These are phyloP conservation scores for Penicillium sp. DNA, from an alignment of 2,329 filamentous ascomycete genomes.

Conservation along the genomic window DNA sequence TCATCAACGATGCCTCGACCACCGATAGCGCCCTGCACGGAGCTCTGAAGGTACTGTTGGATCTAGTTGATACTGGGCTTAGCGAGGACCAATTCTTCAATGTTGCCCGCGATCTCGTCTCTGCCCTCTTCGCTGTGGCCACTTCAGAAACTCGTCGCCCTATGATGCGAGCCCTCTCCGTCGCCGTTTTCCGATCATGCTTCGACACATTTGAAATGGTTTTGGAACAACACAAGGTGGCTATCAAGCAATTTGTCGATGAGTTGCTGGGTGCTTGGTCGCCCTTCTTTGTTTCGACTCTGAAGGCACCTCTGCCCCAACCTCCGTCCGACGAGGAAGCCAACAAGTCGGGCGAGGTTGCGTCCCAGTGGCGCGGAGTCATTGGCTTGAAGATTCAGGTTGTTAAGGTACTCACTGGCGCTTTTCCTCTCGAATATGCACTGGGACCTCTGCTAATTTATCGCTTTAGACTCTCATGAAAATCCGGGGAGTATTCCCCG, in stretches of 20 bases:
- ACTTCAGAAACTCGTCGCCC: conserved; percentile 71
- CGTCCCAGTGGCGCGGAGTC: conserved; percentile 73
- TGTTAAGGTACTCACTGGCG: conserved; percentile 61
- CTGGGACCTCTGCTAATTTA: conserved; percentile 12
- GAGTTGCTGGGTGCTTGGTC: conserved; percentile 81
- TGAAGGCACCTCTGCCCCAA: conserved; percentile 71
- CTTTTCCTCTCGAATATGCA: background rate
- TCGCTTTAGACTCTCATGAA: conserved; percentile 72
- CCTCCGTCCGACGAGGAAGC: conserved; percentile 58
- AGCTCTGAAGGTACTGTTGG: conserved; percentile 79
- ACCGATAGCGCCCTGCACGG: conserved; percentile 81
- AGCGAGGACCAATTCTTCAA: conserved; percentile 94
- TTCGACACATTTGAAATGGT: conserved; percentile 97
- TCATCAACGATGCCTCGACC: conserved; percentile 66
- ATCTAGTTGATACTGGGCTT: conserved; percentile 89
- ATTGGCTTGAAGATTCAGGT: conserved; percentile 88
- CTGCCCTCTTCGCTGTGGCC: conserved; percentile 78
- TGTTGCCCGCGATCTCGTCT: conserved; percentile 81
- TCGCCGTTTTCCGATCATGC: conserved; percentile 85
- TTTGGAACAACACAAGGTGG: conserved; percentile 83
- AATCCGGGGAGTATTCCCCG: conserved; percentile 78
- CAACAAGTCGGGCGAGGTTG: conserved; percentile 52
- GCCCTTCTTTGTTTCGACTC: conserved; percentile 77
- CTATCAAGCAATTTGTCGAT: conserved; percentile 85
- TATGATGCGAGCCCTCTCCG: conserved; percentile 75